These are phyloP conservation scores for Lipomyces yamadae DNA, from an alignment of 805 yeast genomes.

Conservation along the genomic window DNA sequence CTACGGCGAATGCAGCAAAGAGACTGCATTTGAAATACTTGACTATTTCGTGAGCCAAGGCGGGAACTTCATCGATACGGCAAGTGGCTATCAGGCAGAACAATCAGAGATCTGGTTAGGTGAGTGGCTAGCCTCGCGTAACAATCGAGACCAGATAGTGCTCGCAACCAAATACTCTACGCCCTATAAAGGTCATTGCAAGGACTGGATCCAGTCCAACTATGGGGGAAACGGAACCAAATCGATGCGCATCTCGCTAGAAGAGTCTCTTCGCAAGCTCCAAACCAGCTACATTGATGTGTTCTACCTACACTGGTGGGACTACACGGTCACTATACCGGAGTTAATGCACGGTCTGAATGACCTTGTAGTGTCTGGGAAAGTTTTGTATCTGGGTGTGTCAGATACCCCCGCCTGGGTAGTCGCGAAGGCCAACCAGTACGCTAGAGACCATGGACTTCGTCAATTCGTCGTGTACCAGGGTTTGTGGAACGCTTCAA, in stretches of 20 bases:
- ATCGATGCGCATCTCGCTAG: slow-evolving; percentile 19
- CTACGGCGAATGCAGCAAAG: slow-evolving; percentile 26
- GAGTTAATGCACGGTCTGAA: slow-evolving; percentile 39
- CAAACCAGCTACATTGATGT: slow-evolving; percentile 40
- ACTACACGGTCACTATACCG: slow-evolving; percentile 37
- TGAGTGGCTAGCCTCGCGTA: slow-evolving; percentile 40
- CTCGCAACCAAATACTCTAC: slow-evolving; percentile 47
- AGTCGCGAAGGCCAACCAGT: slow-evolving; percentile 28
- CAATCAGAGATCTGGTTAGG: slow-evolving; percentile 41
- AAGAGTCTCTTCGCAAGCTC: slow-evolving; percentile 19
- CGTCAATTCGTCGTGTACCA: slow-evolving; percentile 40
- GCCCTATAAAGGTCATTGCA: not conserved
- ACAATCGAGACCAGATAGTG: slow-evolving; percentile 39
- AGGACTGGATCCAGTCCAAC: slow-evolving; percentile 5
- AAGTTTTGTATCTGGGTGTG: slow-evolving; percentile 39
- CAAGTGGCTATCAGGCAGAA: slow-evolving; percentile 37
- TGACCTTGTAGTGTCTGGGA: slow-evolving; percentile 30
- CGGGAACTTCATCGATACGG: slow-evolving; percentile 41
- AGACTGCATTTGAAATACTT: slow-evolving; percentile 33
- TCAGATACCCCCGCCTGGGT: slow-evolving; percentile 43
- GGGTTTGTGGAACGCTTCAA: slow-evolving; percentile 39
- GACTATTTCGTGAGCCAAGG: slow-evolving; percentile 39
- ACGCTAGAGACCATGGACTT: slow-evolving; percentile 38
- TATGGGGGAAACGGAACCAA: slow-evolving; percentile 17
- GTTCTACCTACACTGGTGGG: slow-evolving; percentile 41